Percentiles rank a stretch among this genome's conserved stretches.
Evolutionary conservation across 805 yeast species (phyloP).

Genomic region (Wickerhamomyces sydowiorum): DNA sequence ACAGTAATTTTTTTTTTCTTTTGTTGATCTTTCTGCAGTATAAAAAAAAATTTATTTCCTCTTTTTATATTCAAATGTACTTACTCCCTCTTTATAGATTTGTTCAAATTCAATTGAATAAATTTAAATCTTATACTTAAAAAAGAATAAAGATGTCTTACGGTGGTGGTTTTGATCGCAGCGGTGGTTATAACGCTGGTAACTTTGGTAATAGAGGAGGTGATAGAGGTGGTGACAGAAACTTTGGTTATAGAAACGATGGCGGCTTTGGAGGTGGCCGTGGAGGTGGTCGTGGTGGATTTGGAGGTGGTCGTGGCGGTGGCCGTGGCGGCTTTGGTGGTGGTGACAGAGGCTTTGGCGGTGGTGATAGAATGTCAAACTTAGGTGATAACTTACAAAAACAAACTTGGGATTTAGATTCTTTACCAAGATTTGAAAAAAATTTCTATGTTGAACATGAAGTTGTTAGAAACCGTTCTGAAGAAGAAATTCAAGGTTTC

Average conservation of each 20-base stretch:
- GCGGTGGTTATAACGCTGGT: slow-evolving; percentile 28
- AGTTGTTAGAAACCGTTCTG: slow-evolving; percentile 67
- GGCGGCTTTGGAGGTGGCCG: slow-evolving; percentile 31
- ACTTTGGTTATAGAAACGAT: slow-evolving; percentile 28
- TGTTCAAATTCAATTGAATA: neutral
- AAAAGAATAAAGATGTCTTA: slow-evolving; percentile 21
- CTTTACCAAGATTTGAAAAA: slow-evolving; percentile 87
- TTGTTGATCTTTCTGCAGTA: neutral
- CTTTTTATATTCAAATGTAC: neutral
- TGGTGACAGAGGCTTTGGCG: slow-evolving; percentile 33
- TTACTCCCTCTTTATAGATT: neutral
- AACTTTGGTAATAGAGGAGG: slow-evolving; percentile 24
- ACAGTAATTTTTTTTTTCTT: neutral
- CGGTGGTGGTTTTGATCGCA: slow-evolving; percentile 24
- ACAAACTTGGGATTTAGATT: slow-evolving; percentile 77
- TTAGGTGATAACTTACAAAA: slow-evolving; percentile 53
- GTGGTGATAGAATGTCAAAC: slow-evolving; percentile 33
- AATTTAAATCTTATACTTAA: neutral
- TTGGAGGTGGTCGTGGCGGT: slow-evolving; percentile 34
- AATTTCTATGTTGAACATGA: slow-evolving; percentile 89
- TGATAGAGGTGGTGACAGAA: slow-evolving; percentile 29
- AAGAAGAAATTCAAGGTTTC: slow-evolving; percentile 65
- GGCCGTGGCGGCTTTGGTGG: slow-evolving; percentile 34
- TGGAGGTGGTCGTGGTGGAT: slow-evolving; percentile 32
- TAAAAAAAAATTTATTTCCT: slow-evolving; percentile 1